Conservation (phyloP, 192 early-diverging fungal species). For the Funneliformis geosporum region DNA sequence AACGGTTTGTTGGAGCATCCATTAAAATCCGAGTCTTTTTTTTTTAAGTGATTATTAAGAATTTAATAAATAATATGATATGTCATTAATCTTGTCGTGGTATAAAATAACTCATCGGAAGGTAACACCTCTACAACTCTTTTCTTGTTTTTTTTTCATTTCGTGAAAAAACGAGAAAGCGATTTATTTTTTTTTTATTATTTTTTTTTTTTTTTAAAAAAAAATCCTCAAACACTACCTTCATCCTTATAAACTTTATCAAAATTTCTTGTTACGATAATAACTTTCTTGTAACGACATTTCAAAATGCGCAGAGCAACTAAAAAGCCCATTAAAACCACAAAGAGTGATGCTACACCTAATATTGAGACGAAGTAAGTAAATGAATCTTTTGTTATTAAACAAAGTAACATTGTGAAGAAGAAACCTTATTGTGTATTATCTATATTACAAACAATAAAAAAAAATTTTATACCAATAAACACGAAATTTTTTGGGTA, state of each 20-base stretch:
- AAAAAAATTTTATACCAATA: neutral
- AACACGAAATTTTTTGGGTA: neutral
- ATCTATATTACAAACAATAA: neutral
- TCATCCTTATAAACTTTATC: neutral
- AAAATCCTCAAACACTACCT: neutral
- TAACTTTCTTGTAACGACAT: neutral
- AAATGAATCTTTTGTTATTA: neutral
- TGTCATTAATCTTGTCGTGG: neutral
- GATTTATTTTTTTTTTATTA: neutral
- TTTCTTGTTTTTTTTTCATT: neutral
- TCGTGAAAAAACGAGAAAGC: neutral
- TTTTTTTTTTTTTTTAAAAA: neutral
- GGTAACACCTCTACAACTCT: neutral
- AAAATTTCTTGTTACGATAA: conserved; percentile 1
- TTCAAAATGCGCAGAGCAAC: neutral
- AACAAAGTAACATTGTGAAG: neutral
- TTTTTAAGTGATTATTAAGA: neutral
- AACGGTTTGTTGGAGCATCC: neutral
- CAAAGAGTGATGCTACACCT: neutral
- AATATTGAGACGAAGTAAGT: neutral
- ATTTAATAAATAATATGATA: neutral
- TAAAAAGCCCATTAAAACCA: neutral
- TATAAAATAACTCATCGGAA: neutral
- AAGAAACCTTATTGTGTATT: neutral
- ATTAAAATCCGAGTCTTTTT: neutral